Evolutionary conservation across 2,329 filamentous ascomycete species (phyloP).

Genomic region (Falciphora oryzae): DNA sequence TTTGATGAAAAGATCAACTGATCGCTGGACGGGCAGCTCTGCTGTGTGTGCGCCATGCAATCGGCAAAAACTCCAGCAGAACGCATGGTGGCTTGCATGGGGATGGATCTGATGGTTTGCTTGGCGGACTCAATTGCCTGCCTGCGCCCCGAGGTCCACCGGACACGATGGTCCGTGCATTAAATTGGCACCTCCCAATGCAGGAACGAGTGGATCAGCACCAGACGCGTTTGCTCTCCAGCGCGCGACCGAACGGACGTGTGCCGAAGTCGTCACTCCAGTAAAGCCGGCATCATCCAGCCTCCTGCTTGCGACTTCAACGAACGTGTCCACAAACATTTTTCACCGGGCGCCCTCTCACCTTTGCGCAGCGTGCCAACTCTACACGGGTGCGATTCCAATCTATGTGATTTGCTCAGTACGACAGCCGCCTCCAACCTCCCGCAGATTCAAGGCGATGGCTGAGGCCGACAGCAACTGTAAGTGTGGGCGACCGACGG

Average conservation of each 20-base stretch:
- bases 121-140: not conserved
- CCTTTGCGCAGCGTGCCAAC: no score
- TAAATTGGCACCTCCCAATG: not conserved
- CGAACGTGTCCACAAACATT: no score
- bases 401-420: no score
- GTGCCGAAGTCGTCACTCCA: no score
- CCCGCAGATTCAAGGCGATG: not conserved
- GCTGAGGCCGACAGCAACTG: conserved; percentile 6
- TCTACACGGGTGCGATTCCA: no score
- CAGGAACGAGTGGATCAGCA: not conserved
- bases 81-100: not conserved
- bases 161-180: not conserved
- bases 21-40: not conserved
- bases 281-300: no score
- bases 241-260: not conserved
- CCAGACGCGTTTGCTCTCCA: not conserved
- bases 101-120: no score
- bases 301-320: no score
- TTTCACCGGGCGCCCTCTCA: no score
- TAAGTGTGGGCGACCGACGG: not conserved
- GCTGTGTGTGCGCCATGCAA: not conserved
- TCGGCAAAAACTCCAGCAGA: not conserved
- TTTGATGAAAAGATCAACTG: not conserved
- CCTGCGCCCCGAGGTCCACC: not conserved
- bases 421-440: no score